phyloP scores from a whole-genome alignment of 202 grass and related monocot species.

The Zoysia matrella region DNA sequence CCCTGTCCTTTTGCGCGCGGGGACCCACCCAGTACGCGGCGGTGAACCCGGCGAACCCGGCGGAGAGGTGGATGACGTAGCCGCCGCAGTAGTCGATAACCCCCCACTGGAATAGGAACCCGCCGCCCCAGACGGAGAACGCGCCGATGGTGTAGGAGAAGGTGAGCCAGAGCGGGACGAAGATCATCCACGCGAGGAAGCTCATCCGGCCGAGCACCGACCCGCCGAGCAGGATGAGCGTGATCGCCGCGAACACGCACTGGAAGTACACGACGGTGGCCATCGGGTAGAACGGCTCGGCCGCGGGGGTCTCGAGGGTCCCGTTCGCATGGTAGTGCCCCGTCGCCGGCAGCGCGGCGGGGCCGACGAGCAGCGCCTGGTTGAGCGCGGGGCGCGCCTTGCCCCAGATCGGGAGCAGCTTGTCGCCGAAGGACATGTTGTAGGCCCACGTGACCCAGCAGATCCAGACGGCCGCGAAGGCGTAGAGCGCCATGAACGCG shows the following conservation, averaged over 20 bases:
- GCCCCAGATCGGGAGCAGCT: slow-evolving; percentile 64
- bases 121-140: slow-evolving; percentile 56
- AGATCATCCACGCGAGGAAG: slow-evolving; percentile 58
- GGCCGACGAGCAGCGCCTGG: slow-evolving; percentile 48
- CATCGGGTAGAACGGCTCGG: slow-evolving; percentile 42
- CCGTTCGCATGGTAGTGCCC: slow-evolving; percentile 42
- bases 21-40: slow-evolving; percentile 60
- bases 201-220: slow-evolving; percentile 53
- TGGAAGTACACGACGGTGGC: slow-evolving; percentile 54
- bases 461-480: slow-evolving; percentile 69
- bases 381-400: slow-evolving; percentile 59
- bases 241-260: slow-evolving; percentile 60
- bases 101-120: slow-evolving; percentile 55
- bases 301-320: slow-evolving; percentile 13
- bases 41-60: slow-evolving; percentile 51
- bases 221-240: slow-evolving; percentile 42
- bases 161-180: slow-evolving; percentile 61
- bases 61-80: slow-evolving; percentile 56
- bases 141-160: slow-evolving; percentile 63
- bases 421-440: slow-evolving; percentile 72
- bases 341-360: slow-evolving; percentile 42
- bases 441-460: slow-evolving; percentile 75
- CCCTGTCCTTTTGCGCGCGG: slow-evolving; percentile 26
- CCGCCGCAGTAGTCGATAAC: slow-evolving; percentile 65
- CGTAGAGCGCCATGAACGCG: slow-evolving; percentile 81